Base-by-base conservation (phyloP, 202 grass and related monocot species). In the Alloteropsis angusta region DNA sequence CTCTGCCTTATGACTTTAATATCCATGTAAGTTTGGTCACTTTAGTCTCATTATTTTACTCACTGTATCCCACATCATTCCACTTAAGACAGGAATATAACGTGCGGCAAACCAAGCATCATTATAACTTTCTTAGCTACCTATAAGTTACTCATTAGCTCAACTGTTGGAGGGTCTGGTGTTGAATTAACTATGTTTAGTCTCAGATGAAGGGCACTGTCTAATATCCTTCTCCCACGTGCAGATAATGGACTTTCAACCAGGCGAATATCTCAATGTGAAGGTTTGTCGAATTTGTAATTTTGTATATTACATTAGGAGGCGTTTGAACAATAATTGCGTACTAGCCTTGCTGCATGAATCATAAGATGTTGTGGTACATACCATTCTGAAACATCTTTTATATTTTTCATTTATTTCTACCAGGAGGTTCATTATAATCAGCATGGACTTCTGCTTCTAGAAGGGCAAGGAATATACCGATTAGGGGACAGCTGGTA, bases 181-280 rank as follows among this genome's bases (percentile, higher is more conserved):
- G 32, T 53, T 61, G 26, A 55, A 83, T 62, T 22, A 4, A 2
- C 21, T 58, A 13, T 75, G 38, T 81, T 25, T 84, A 17, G 57
- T 63, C 19, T 58, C 58, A 32, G 44, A 78, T 59, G 32, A 65
- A 60, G 22, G 38, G 22, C 6, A 2, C 30, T 83, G n/a, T 88
- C 59, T 91, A 57, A 71, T 54, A 80, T 53, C 53, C 34, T 13
- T 58, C 4, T 56, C 57, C 64, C 62, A 55, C 34, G 48, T 92
- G 39, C 87, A 95, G 95, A 98, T 98, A 81, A 94, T 98, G 95
- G 92, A 95, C 75, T 98, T 98, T 83, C 89, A 95, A 88, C 92
- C 95, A 42, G 95, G 95, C 47, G 95, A 98, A 87, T 98, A 88
- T 90, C 92, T 98, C 56, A 98, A 94, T 76, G 95, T 98, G 60